These are phyloP conservation scores for Sedum album DNA, from an alignment of 164 flowering plant species.

Conservation along the genomic window DNA sequence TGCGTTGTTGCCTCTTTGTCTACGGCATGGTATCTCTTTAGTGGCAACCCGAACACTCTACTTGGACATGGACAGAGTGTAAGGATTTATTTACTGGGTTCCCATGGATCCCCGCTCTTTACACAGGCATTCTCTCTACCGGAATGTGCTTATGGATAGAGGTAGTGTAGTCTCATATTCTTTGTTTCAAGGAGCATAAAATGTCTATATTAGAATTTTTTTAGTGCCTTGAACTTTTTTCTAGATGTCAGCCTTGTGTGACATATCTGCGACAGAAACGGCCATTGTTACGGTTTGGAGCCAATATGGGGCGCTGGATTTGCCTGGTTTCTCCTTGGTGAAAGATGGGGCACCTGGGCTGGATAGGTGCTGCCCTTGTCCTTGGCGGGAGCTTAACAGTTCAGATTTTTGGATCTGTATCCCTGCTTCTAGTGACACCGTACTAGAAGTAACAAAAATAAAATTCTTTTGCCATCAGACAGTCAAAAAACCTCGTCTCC, in stretches of 20 bases:
- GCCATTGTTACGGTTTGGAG: slow-evolving; percentile 83
- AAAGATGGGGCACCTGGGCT: slow-evolving; percentile 81
- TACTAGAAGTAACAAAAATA: slow-evolving; percentile 15
- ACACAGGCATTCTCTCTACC: slow-evolving; percentile 73
- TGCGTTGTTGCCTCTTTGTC: slow-evolving; percentile 55
- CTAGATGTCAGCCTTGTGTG: slow-evolving; percentile 80
- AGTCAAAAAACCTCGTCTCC: slow-evolving; percentile 16
- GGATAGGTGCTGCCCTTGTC: slow-evolving; percentile 83
- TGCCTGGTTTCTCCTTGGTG: slow-evolving; percentile 90
- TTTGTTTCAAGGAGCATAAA: neutral
- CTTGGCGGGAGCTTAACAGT: slow-evolving; percentile 70
- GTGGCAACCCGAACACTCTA: slow-evolving; percentile 26
- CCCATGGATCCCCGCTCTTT: slow-evolving; percentile 87
- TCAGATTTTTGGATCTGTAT: slow-evolving; percentile 46
- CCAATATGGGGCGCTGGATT: slow-evolving; percentile 95
- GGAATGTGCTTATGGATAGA: slow-evolving; percentile 79
- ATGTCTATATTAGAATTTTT: neutral
- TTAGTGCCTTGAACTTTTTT: slow-evolving; percentile 4
- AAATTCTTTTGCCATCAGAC: slow-evolving; percentile 18
- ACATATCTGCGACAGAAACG: slow-evolving; percentile 83
- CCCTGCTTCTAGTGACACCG: slow-evolving; percentile 10
- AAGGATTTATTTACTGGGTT: slow-evolving; percentile 41
- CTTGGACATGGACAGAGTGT: slow-evolving; percentile 37
- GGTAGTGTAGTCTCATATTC: slow-evolving; percentile 33
- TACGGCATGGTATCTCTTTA: slow-evolving; percentile 45